These are phyloP conservation scores for Piromyces finnis DNA, from an alignment of 192 early-diverging fungal species.

Conservation along the genomic window DNA sequence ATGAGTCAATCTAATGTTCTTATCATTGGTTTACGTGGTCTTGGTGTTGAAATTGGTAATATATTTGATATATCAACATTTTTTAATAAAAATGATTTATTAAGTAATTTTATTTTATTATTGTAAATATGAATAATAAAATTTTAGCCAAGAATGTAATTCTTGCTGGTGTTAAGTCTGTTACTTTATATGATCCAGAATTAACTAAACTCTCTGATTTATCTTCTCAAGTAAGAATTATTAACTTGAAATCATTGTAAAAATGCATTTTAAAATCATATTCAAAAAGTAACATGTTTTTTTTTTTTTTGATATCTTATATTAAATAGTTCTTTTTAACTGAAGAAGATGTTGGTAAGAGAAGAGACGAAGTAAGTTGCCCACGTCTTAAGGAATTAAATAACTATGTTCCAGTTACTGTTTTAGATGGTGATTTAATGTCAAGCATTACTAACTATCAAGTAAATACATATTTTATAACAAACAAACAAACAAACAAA, in stretches of 20 bases:
- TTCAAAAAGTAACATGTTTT: too few relatives aligned
- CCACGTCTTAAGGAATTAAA: constrained; percentile 87
- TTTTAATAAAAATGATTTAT: too few relatives aligned
- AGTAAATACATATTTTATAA: constrained; percentile 1
- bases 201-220: constrained; percentile 62
- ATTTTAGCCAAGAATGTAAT: constrained; percentile 85
- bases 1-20: constrained; percentile 93
- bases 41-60: constrained; percentile 92
- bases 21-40: constrained; percentile 84
- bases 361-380: constrained; percentile 52
- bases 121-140: background rate
- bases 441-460: constrained; percentile 33
- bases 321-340: constrained; percentile 67
- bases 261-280: too few relatives aligned
- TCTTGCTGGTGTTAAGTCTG: constrained; percentile 97
- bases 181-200: constrained; percentile 78
- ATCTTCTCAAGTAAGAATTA: constrained; percentile 54
- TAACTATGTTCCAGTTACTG: constrained; percentile 84
- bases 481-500: too few relatives aligned
- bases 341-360: constrained; percentile 67
- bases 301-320: too few relatives aligned
- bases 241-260: background rate
- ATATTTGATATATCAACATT: background rate
- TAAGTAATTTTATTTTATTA: background rate
- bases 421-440: constrained; percentile 59